Evolutionary conservation across 768 basidiomycete genomes (phyloP), one percentile per base, ranked within the genome.

Genomic region (Hypsizygus marmoreus): DNA sequence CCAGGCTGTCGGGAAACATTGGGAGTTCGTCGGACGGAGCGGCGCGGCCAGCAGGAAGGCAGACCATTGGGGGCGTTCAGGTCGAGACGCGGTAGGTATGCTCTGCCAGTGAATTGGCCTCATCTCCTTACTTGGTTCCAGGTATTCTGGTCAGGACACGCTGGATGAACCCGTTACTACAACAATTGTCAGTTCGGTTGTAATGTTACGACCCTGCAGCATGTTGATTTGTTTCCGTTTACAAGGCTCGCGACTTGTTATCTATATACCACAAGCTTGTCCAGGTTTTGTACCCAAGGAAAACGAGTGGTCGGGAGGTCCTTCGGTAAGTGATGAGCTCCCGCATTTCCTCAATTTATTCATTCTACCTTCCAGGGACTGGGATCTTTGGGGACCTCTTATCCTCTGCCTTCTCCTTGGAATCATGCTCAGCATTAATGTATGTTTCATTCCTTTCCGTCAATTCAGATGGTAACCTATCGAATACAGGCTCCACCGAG

Each of bases 321-420:
- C 69, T 94, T 35, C 80, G 76, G 95, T 91, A 32, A 43, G 75
- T 50, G 36, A 1, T 13, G 16, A 4, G 13, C 1, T 22, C 30
- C 29, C 29, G 45, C 9, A 32, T 5, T 11, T 2, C 4, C 6
- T 26, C 2, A 7, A 16, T 16, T 26, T 26, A 25, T 29, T 50
- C 9, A 43, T 11, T 34, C 30, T 16, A 13, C 22, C 17, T 10
- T n/a, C 9, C 60, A 93, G 93, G 53, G 95, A 97, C 62, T 98
- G 95, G 95, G 95, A 98, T 67, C 76, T 98, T 19, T 98, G 95
- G 95, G 95, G 95, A 3, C 95, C 95, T 9, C 74, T 97, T 2
- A 75, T 97, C 19, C 76, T 94, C 30, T 91, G 87, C 56, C 74
- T 95, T 43, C 64, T 80, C 30, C 77, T 95, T 10, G 88, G 85